Evolutionary conservation across 225 moss, liverwort and hornwort genomes (phyloP), one percentile per base, ranked within the genome.

Genomic region (Thuidium tamariscinum): DNA sequence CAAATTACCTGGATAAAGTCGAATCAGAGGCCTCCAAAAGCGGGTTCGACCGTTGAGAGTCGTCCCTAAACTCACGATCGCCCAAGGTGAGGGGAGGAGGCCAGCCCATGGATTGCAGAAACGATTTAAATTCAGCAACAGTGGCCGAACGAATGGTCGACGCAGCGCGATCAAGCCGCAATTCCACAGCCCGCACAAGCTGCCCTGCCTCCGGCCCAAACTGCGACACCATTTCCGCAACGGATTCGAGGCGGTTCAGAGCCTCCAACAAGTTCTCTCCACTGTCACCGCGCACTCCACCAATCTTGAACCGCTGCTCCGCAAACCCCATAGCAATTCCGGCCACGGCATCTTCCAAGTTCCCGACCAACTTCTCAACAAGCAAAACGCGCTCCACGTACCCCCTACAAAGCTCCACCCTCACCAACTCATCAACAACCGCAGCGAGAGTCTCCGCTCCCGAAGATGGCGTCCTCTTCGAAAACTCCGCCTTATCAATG

Each of bases 151-250:
- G 94, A 84, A 99, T 93, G 79, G 94, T 90, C 49, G 96, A 92
- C 71, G 94, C 94, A 15, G 94, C 99, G 57, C 95, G 95, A 90
- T 97, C 96, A 39, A 99, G 91, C 62, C 99, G 90, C 79, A 95
- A 83, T 60, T 97, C 95, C 39, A 97, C 94, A 83, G 96, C 96
- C 72, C 94, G 95, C 70, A 95, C 91, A 65, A 99, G 90, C 27
- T 91, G 92, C 64, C 80, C 87, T 70, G 89, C 93, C 80, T 91
- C 89, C 3, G 89, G 88, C 19, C 49, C 86, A 37, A 84, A 80
- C 66, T 52, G 84, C 67, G 90, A 91, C 77, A 95, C 87, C 59
- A 88, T 87, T 54, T 85, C 90, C 84, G 94, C 95, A 36, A 94
- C 95, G 51, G 83, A 89, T 88, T 94, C 93, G 64, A 97, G 87